These are phyloP conservation scores for Paratinospora sagittata DNA, from an alignment of 164 flowering plant genomes.

Conservation along the genomic window DNA sequence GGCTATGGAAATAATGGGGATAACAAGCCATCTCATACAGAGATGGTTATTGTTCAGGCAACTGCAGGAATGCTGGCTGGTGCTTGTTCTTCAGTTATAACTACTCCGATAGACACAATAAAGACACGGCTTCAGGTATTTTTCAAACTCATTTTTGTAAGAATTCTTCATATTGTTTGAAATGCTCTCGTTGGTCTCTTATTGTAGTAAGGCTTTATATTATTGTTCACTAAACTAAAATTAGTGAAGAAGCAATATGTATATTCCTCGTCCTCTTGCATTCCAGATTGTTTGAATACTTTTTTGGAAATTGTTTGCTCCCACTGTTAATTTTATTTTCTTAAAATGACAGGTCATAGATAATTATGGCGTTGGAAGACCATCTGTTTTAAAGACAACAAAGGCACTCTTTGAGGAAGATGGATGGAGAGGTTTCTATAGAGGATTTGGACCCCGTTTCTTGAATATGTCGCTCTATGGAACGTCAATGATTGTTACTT, in stretches of 20 bases:
- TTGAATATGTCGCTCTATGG: constrained; percentile 85
- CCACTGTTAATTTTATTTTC: background rate
- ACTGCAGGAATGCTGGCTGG: constrained; percentile 78
- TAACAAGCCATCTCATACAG: constrained; percentile 57
- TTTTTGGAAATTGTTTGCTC: background rate
- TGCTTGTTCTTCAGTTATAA: constrained; percentile 66
- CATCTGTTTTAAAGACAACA: constrained; percentile 61
- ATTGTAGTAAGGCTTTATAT: background rate
- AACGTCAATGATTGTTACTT: constrained; percentile 82
- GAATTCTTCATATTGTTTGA: background rate
- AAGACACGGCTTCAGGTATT: constrained; percentile 93
- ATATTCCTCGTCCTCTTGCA: too few species aligned
- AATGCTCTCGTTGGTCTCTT: background rate
- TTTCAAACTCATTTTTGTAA: too few species aligned
- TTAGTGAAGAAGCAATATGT: too few species aligned
- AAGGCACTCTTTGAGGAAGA: constrained; percentile 61
- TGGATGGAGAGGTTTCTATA: constrained; percentile 85
- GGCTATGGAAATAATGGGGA: constrained; percentile 41
- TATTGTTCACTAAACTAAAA: too few species aligned
- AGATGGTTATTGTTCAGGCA: constrained; percentile 74
- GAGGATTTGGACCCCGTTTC: constrained; percentile 92
- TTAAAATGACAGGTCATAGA: constrained; percentile 59
- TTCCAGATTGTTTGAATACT: too few species aligned
- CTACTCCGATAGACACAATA: constrained; percentile 84
- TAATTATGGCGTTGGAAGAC: constrained; percentile 64